These are phyloP conservation scores for Suillus bovinus DNA, from an alignment of 768 basidiomycete species.

Conservation along the genomic window DNA sequence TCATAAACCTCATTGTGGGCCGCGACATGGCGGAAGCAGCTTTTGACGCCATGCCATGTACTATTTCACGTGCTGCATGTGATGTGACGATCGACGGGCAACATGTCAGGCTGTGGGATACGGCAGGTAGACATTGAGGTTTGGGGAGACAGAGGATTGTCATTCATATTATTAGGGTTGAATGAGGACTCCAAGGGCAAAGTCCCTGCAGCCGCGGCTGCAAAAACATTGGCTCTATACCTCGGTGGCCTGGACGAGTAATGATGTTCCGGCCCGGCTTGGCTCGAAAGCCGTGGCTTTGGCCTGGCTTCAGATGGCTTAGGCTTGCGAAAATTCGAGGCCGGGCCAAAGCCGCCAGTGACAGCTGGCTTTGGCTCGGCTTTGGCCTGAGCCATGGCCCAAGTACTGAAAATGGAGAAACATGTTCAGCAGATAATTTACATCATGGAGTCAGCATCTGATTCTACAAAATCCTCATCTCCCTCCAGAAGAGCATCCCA, in stretches of 20 bases:
- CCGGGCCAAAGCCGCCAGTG: no score
- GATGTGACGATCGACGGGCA: constrained; percentile 19
- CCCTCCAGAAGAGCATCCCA: no score
- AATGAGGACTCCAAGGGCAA: constrained; percentile 32
- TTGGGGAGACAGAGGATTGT: background rate
- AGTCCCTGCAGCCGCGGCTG: constrained; percentile 25
- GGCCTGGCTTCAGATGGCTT: no score
- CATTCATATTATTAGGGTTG: constrained; percentile 20
- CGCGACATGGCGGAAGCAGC: constrained; percentile 31
- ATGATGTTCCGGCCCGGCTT: no score
- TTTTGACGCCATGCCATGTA: constrained; percentile 35
- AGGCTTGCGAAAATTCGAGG: no score
- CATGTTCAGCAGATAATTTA: no score
- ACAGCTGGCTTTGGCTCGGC: no score
- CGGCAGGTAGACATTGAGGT: constrained; percentile 19
- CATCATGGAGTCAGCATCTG: no score
- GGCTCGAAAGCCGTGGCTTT: no score
- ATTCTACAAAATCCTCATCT: no score
- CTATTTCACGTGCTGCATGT: constrained; percentile 32
- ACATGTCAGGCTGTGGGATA: constrained; percentile 33
- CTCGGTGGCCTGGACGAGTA: constrained; percentile 31
- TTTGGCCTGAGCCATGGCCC: no score
- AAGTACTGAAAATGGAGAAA: no score
- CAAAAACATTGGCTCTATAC: constrained; percentile 29
- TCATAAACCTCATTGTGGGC: constrained; percentile 43